phyloP scores from a whole-genome alignment of 441 rosid species.

The Erysimum cheiri region DNA sequence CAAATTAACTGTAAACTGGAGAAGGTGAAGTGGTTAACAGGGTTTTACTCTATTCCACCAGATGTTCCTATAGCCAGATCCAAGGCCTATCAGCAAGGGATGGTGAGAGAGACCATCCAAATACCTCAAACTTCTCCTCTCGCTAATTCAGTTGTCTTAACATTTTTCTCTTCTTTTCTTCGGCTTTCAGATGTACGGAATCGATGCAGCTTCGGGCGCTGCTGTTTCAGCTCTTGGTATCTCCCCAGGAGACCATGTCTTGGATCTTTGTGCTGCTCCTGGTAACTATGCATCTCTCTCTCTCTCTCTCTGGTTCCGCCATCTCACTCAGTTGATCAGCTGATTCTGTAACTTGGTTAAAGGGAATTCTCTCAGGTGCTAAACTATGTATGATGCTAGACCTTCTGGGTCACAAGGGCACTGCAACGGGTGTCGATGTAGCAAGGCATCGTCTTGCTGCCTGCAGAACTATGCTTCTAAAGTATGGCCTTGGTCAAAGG shows the following conservation, averaged over 20 bases:
- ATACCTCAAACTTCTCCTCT: background rate
- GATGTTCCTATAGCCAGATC: constrained; percentile 75
- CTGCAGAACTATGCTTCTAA: constrained; percentile 85
- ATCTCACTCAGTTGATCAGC: background rate
- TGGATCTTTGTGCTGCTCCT: constrained; percentile 94
- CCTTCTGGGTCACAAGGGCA: constrained; percentile 72
- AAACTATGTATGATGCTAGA: constrained; percentile 89
- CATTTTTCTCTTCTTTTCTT: background rate
- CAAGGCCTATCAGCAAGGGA: constrained; percentile 73
- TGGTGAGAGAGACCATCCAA: constrained; percentile 46
- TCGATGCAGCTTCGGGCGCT: constrained; percentile 94
- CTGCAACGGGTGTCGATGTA: constrained; percentile 89
- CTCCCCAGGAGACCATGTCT: constrained; percentile 82
- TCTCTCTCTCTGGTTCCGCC: no score
- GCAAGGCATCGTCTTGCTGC: constrained; percentile 88
- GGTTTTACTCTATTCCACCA: constrained; percentile 81
- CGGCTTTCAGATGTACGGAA: constrained; percentile 73
- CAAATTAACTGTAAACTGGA: constrained; percentile 71
- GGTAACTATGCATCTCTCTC: constrained; percentile 46
- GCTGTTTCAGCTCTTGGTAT: constrained; percentile 74
- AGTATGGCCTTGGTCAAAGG: constrained; percentile 69
- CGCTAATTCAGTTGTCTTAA: background rate
- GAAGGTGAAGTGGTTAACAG: constrained; percentile 70
- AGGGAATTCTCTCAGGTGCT: constrained; percentile 64
- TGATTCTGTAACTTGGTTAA: constrained; percentile 3